Conservation (phyloP, 75 land plant species). For the Larix kaempferi region DNA sequence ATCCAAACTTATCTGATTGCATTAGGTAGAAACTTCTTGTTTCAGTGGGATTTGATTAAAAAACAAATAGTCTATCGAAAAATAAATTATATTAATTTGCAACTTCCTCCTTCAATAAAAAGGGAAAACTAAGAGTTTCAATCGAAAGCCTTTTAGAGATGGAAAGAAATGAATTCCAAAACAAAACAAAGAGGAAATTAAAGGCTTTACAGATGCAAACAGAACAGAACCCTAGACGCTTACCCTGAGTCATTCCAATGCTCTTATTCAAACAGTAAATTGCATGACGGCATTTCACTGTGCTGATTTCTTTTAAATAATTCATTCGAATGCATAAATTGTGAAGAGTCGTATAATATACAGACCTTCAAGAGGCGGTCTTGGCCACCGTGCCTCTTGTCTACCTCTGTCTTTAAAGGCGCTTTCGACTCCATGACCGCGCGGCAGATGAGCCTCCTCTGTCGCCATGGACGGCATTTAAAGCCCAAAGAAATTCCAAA, state of each 20-base stretch:
- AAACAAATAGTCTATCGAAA: no score
- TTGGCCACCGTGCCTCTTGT: background rate
- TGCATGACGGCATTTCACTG: no score
- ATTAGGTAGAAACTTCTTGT: background rate
- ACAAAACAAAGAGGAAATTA: no score
- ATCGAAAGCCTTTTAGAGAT: background rate
- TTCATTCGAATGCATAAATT: background rate
- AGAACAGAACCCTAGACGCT: background rate
- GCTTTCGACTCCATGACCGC: constrained; percentile 5
- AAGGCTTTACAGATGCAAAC: background rate
- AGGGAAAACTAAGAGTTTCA: background rate
- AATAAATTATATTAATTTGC: no score
- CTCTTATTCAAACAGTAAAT: background rate
- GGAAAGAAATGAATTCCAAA: background rate
- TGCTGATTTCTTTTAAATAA: background rate
- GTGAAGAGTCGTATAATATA: background rate
- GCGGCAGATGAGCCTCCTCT: background rate
- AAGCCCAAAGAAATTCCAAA: no score
- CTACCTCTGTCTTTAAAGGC: background rate
- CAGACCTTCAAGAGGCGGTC: constrained; percentile 12
- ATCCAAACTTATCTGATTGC: background rate
- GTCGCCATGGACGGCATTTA: background rate
- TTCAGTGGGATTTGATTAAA: no score
- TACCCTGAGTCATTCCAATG: background rate
- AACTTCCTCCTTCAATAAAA: background rate